phyloP scores from a whole-genome alignment of 208 protist genomes.

The Wallacemonas sp. region DNA sequence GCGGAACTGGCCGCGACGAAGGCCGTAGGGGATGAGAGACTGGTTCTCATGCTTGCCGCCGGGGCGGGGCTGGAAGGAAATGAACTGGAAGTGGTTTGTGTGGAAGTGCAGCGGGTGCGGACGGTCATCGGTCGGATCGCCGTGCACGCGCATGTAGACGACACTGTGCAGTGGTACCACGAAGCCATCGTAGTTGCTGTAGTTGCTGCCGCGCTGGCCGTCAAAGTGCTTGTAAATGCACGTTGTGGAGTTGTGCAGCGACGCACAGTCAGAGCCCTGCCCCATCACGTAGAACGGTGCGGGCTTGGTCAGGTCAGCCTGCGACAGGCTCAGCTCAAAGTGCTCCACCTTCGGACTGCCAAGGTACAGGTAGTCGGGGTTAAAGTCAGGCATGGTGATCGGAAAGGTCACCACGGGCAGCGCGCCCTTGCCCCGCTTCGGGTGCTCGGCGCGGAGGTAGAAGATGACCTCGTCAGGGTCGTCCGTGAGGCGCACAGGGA shows the following conservation, averaged over 20 bases:
- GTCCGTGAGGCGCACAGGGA: conserved; percentile 48
- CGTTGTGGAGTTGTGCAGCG: conserved; percentile 52
- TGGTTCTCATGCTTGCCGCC: conserved; percentile 75
- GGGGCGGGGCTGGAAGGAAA: conserved; percentile 68
- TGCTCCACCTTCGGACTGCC: conserved; percentile 5
- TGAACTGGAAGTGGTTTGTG: conserved; percentile 86
- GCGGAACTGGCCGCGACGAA: conserved; percentile 60
- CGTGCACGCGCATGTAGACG: conserved; percentile 67
- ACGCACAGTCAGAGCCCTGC: conserved; percentile 66
- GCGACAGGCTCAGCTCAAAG: conserved; percentile 77
- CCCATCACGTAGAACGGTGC: conserved; percentile 73
- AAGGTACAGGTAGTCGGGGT: conserved; percentile 53
- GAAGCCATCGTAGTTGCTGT: conserved; percentile 62
- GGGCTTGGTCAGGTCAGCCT: conserved; percentile 34
- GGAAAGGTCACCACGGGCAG: conserved; percentile 34
- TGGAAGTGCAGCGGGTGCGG: conserved; percentile 88
- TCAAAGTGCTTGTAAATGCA: conserved; percentile 75
- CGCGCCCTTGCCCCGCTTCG: conserved; percentile 9
- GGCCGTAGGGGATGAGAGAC: conserved; percentile 67
- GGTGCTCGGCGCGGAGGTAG: conserved; percentile 39
- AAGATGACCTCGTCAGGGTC: conserved; percentile 45
- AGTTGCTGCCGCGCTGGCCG: conserved; percentile 33
- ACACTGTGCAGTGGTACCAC: conserved; percentile 60
- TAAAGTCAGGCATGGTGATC: conserved; percentile 36
- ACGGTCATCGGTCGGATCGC: conserved; percentile 62